Percentiles rank a stretch among this genome's conserved stretches.
phyloP scores from a whole-genome alignment of 2,329 filamentous ascomycete species.

The Tolypocladium sp. region DNA sequence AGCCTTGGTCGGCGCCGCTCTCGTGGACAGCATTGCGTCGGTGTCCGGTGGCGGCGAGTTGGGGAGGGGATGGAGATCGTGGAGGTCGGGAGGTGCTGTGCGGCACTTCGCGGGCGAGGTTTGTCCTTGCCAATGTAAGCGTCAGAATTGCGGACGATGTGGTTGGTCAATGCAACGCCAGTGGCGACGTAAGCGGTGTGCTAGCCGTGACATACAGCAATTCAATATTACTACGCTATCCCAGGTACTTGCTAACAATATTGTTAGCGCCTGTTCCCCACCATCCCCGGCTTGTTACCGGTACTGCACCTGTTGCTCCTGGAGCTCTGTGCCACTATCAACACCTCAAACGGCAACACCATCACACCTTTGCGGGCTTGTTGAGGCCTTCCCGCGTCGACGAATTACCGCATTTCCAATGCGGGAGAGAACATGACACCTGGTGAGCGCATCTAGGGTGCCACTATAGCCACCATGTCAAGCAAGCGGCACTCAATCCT shows the following conservation, averaged over 20 bases:
- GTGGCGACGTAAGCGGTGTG: conserved; percentile 17
- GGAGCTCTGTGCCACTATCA: neutral
- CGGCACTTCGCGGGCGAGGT: conserved; percentile 24
- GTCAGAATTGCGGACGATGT: conserved; percentile 25
- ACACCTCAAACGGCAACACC: neutral
- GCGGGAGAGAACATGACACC: neutral
- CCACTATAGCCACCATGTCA: conserved; percentile 18
- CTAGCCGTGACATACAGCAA: conserved; percentile 17
- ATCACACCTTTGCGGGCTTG: neutral
- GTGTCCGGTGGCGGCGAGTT: conserved; percentile 16
- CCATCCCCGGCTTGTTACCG: neutral
- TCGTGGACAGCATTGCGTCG: conserved; percentile 35
- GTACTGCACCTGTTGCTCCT: neutral
- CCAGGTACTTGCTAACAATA: neutral
- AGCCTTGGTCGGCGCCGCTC: conserved; percentile 29
- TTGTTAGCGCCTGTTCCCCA: neutral
- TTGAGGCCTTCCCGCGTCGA: neutral
- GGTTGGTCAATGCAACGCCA: conserved; percentile 30
- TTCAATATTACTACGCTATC: accelerated
- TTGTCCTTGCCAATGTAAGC: conserved; percentile 18
- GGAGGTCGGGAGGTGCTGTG: conserved; percentile 19
- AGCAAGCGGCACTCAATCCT: conserved; percentile 48
- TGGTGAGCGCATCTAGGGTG: neutral
- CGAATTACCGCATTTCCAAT: neutral
- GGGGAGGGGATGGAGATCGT: conserved; percentile 13